These are phyloP conservation scores for Lyophyllum decastes DNA, from an alignment of 768 basidiomycete genomes.

Conservation along the genomic window DNA sequence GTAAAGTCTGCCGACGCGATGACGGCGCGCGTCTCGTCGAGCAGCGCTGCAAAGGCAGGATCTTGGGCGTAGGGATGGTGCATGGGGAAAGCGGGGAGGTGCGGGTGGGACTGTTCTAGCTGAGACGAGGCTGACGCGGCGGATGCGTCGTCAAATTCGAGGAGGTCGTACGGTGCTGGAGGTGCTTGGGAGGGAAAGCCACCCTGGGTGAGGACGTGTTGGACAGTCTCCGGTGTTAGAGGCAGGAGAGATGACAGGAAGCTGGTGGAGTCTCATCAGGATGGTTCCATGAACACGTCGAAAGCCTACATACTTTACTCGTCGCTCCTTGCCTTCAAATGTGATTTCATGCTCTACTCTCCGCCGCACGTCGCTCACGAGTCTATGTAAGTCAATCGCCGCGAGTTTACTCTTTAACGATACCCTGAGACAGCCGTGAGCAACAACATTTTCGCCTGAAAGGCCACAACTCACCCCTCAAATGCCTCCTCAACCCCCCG, in stretches of 20 bases:
- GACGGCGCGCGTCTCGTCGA: constrained; percentile 67
- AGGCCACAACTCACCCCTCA: constrained; percentile 59
- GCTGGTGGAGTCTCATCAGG: constrained; percentile 30
- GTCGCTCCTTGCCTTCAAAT: constrained; percentile 58
- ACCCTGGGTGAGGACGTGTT: constrained; percentile 69
- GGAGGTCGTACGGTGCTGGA: constrained; percentile 30
- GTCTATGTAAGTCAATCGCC: constrained; percentile 63
- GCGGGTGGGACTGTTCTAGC: constrained; percentile 13
- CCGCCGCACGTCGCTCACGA: constrained; percentile 73
- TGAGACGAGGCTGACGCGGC: constrained; percentile 19
- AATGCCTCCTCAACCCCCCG: constrained; percentile 82
- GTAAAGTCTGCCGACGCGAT: constrained; percentile 71
- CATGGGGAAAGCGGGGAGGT: constrained; percentile 7
- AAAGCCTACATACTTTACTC: constrained; percentile 46
- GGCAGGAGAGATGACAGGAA: constrained; percentile 78
- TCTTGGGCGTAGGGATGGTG: constrained; percentile 31
- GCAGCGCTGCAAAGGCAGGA: constrained; percentile 58
- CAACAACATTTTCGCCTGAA: not conserved
- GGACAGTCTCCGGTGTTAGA: constrained; percentile 67
- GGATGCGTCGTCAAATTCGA: constrained; percentile 18
- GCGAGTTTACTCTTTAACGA: constrained; percentile 80
- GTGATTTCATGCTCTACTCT: constrained; percentile 74
- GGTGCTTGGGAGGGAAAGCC: constrained; percentile 41
- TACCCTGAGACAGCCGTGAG: constrained; percentile 53
- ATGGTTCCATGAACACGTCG: not conserved